These are phyloP conservation scores for Cutaneotrichosporon cutaneum DNA, from an alignment of 1,284 basidiomycete genomes.

Conservation along the genomic window DNA sequence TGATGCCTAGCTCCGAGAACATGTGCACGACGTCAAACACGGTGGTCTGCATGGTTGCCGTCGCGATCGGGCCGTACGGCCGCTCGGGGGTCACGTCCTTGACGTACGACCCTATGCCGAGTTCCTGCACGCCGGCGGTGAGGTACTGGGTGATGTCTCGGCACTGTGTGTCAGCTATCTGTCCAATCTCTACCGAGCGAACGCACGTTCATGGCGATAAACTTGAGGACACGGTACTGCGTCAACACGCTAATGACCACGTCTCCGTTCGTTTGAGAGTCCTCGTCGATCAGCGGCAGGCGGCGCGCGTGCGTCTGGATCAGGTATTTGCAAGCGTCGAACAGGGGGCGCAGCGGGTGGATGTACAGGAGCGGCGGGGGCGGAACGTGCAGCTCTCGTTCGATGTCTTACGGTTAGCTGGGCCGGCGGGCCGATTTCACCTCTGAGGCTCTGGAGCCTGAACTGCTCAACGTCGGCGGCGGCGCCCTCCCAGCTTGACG, in stretches of 20 bases:
- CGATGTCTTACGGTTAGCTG: conserved; percentile 67
- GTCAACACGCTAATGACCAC: conserved; percentile 95
- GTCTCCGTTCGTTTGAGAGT: conserved; percentile 91
- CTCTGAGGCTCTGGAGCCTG: conserved; percentile 79
- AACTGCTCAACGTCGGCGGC: conserved; percentile 93
- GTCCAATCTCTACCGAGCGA: too few relatives aligned
- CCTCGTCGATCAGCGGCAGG: conserved; percentile 87
- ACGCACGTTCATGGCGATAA: conserved; percentile 93
- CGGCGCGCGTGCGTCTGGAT: conserved; percentile 95
- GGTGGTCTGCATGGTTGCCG: conserved; percentile 84
- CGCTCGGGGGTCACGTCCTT: conserved; percentile 48
- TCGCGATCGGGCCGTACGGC: conserved; percentile 85
- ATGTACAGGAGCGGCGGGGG: conserved; percentile 88
- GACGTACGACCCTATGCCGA: conserved; percentile 93
- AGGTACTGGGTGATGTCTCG: conserved; percentile 53
- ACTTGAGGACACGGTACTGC: conserved; percentile 96
- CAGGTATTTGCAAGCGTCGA: conserved; percentile 84
- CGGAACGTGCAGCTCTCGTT: conserved; percentile 85
- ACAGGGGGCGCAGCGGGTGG: conserved; percentile 82
- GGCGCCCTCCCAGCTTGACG: conserved; percentile 80
- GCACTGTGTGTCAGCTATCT: conserved; percentile 30
- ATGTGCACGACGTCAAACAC: conserved; percentile 99
- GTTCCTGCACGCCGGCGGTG: conserved; percentile 65
- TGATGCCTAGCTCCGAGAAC: conserved; percentile 94
- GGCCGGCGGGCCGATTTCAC: conserved; percentile 54